These are phyloP conservation scores for Dendrobium catenatum DNA, from an alignment of 106 monocot genomes.

Conservation along the genomic window DNA sequence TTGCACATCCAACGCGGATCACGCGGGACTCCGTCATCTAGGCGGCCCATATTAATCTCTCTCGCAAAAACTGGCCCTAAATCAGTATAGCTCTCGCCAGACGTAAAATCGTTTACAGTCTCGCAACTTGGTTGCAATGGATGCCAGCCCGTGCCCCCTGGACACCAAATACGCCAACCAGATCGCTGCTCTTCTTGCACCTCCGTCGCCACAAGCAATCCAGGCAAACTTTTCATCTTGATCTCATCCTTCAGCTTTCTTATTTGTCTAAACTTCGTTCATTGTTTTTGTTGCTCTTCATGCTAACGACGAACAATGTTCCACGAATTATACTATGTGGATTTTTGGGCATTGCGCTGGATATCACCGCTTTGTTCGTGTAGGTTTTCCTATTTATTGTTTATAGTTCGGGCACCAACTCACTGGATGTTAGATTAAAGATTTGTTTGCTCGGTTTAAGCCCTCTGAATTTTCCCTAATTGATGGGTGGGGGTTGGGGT, in stretches of 20 bases:
- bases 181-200: constrained; percentile 55
- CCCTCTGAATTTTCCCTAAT: background rate
- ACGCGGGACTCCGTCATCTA: too few species aligned
- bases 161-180: constrained; percentile 48
- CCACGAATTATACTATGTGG: background rate
- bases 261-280: background rate
- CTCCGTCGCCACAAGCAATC: constrained; percentile 31
- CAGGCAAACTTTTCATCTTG: constrained; percentile 22
- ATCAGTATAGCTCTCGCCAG: too few species aligned
- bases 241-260: background rate
- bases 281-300: background rate
- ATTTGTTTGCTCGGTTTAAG: background rate
- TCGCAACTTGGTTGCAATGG: background rate
- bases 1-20: too few species aligned
- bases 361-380: background rate
- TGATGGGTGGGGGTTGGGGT: background rate
- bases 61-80: too few species aligned
- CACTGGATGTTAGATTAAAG: background rate
- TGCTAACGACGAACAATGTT: background rate
- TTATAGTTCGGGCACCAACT: background rate
- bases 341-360: background rate
- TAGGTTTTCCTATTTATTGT: background rate
- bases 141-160: constrained; percentile 27
- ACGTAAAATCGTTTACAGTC: background rate
- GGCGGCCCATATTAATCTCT: too few species aligned